Conservation (phyloP, 805 yeast genomes). For the Wickerhamomyces strasburgensis region DNA sequence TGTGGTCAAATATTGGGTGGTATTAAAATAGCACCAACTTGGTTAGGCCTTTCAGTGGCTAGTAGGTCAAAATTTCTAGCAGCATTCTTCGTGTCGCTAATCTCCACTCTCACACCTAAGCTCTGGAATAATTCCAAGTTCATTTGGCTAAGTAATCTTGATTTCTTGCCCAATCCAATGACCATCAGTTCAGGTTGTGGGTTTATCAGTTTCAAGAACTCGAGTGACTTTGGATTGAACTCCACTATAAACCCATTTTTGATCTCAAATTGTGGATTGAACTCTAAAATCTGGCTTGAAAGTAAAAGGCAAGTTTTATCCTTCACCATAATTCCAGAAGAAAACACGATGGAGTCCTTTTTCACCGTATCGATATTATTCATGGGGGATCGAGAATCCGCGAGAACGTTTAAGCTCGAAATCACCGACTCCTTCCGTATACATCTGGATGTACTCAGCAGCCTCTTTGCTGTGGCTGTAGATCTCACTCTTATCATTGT, state of each 20-base stretch:
- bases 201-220: conserved; percentile 48
- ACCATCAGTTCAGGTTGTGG: conserved; percentile 78
- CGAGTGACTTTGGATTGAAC: conserved; percentile 39
- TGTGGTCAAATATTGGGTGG: conserved; percentile 36
- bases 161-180: conserved; percentile 62
- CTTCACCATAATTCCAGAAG: conserved; percentile 44
- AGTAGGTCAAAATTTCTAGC: conserved; percentile 68
- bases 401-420: conserved; percentile 41
- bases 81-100: conserved; percentile 60
- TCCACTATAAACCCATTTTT: conserved; percentile 50
- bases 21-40: conserved; percentile 71
- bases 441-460: neutral
- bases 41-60: conserved; percentile 74
- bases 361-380: conserved; percentile 50
- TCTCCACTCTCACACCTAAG: conserved; percentile 67
- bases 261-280: conserved; percentile 36
- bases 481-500: neutral
- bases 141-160: conserved; percentile 56
- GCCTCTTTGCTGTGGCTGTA: conserved; percentile 1
- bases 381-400: conserved; percentile 37
- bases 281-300: conserved; percentile 57
- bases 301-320: conserved; percentile 44
- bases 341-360: conserved; percentile 53
- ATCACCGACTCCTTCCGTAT: conserved; percentile 19
- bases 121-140: conserved; percentile 45